Conservation (phyloP, 139 green algal species). For the Coelastrella sp. region DNA sequence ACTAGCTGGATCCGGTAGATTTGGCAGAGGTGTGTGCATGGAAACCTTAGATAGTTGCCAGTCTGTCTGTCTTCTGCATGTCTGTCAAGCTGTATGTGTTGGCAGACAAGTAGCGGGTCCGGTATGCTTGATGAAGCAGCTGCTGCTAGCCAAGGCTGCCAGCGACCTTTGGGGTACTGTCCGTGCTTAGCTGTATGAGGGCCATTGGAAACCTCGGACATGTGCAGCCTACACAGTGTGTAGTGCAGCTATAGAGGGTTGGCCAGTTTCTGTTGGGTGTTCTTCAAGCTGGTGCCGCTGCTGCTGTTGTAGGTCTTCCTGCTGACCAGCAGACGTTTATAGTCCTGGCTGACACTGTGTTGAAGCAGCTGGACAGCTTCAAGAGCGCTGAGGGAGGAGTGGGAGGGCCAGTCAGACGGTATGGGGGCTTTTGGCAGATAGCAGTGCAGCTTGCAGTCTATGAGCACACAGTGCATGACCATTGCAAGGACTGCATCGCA, state of each 20-base stretch:
- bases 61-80: too few species aligned
- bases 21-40: slow-evolving; percentile 56
- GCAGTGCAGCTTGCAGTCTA: background rate
- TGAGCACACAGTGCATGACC: background rate
- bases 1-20: slow-evolving; percentile 63
- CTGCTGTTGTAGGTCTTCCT: slow-evolving; percentile 44
- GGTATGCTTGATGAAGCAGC: background rate
- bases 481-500: too few species aligned
- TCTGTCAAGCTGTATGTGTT: too few species aligned
- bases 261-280: too few species aligned
- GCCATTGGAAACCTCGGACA: too few species aligned
- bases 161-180: background rate
- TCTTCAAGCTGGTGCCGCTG: background rate
- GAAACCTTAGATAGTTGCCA: too few species aligned
- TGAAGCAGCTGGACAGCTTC: slow-evolving; percentile 85
- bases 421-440: background rate
- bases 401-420: slow-evolving; percentile 49
- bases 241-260: too few species aligned
- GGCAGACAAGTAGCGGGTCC: too few species aligned
- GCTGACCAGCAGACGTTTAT: slow-evolving; percentile 72
- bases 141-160: too few species aligned
- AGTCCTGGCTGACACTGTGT: slow-evolving; percentile 75
- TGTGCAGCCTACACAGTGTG: too few species aligned
- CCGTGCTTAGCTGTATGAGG: too few species aligned
- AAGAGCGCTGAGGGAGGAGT: slow-evolving; percentile 63